phyloP scores from a whole-genome alignment of 1,139 yeast species.

The Yamadazyma atlantica region DNA sequence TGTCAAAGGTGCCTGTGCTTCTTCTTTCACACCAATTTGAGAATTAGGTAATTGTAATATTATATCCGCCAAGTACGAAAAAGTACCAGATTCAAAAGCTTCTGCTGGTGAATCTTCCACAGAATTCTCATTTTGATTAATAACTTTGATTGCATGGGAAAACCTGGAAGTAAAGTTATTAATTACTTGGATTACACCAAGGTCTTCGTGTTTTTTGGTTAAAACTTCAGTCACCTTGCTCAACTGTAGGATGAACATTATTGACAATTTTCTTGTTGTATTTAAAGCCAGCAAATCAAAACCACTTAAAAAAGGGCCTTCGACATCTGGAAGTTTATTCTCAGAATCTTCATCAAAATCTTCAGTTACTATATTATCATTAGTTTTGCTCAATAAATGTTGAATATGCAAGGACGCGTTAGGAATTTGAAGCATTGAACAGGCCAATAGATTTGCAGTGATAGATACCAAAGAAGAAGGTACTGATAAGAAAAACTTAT shows the following conservation, averaged over 20 bases:
- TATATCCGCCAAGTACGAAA: conserved; percentile 25
- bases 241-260: conserved; percentile 48
- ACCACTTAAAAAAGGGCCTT: conserved; percentile 53
- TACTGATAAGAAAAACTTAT: conserved; percentile 61
- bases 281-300: conserved; percentile 43
- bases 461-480: conserved; percentile 65
- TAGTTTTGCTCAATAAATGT: conserved; percentile 20
- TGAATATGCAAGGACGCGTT: conserved; percentile 32
- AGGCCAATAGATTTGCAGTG: conserved; percentile 70
- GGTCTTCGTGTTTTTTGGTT: conserved; percentile 49
- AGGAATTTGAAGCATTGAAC: conserved; percentile 57
- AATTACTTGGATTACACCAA: conserved; percentile 43
- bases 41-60: conserved; percentile 28
- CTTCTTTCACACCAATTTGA: conserved; percentile 8
- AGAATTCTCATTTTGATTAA: conserved; percentile 24
- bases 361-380: conserved; percentile 4
- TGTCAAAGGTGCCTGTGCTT: conserved; percentile 29
- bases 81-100: conserved; percentile 16
- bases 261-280: conserved; percentile 42
- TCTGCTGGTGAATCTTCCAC: conserved; percentile 17
- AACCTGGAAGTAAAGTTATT: conserved; percentile 32
- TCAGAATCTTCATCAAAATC: conserved; percentile 21
- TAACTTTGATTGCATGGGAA: conserved; percentile 23
- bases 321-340: conserved; percentile 44
- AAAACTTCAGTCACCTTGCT: conserved; percentile 55